Conservation (phyloP, 2,329 filamentous ascomycete species). For the Scedosporium boydii region DNA sequence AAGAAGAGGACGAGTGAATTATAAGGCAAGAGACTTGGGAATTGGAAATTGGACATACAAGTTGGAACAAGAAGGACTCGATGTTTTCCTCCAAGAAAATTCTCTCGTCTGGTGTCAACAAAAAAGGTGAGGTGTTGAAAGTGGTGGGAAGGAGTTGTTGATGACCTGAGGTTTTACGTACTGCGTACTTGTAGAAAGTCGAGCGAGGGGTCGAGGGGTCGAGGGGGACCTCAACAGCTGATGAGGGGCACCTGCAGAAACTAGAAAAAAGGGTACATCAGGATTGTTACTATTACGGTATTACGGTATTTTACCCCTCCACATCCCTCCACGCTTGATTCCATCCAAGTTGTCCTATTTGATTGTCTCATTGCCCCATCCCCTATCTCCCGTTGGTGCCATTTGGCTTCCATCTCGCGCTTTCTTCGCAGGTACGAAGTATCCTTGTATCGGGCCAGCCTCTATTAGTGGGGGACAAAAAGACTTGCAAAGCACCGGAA, state of each 20-base stretch:
- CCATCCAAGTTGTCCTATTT: too few relatives aligned
- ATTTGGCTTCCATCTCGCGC: too few relatives aligned
- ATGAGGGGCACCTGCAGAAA: conserved; percentile 1
- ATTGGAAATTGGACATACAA: neutral
- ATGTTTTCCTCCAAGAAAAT: neutral
- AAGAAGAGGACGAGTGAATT: neutral
- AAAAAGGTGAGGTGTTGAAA: neutral
- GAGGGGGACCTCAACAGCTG: conserved; percentile 3
- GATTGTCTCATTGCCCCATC: too few relatives aligned
- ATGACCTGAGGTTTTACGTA: conserved; percentile 1
- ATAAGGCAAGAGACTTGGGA: neutral
- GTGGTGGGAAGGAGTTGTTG: neutral
- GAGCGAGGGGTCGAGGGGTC: neutral
- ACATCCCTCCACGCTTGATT: too few relatives aligned
- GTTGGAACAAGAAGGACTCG: neutral
- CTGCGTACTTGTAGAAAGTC: neutral
- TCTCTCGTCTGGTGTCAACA: neutral
- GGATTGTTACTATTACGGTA: too few relatives aligned
- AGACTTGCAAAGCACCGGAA: neutral
- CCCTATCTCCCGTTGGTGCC: too few relatives aligned
- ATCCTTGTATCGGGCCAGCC: too few relatives aligned
- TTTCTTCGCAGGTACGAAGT: too few relatives aligned
- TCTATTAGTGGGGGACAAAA: neutral
- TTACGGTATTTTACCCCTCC: too few relatives aligned
- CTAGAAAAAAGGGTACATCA: too few relatives aligned